Percentiles rank a stretch among this genome's conserved stretches.
These are phyloP conservation scores for Calocera viscosa DNA, from an alignment of 768 basidiomycete genomes.

Conservation along the genomic window DNA sequence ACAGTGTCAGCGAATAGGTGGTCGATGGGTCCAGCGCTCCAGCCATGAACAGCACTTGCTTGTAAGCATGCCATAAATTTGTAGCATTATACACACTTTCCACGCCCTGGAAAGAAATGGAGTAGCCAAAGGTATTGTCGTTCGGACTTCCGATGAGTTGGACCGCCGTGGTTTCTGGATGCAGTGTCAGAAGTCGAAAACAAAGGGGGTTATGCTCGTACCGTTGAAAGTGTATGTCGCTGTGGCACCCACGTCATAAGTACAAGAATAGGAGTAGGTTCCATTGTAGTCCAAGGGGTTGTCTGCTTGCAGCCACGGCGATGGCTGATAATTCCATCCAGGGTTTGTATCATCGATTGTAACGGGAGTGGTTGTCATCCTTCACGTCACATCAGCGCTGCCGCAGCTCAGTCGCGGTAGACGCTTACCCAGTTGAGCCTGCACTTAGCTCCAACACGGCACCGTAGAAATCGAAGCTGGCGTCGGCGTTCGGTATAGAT, in stretches of 20 bases:
- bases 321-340: background rate
- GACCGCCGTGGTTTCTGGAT: background rate
- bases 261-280: background rate
- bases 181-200: background rate
- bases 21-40: background rate
- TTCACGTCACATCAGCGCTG: too few species aligned
- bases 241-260: background rate
- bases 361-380: background rate
- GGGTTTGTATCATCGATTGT: background rate
- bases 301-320: background rate
- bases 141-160: background rate
- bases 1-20: background rate
- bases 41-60: background rate
- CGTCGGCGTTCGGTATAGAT: background rate
- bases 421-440: background rate
- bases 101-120: background rate
- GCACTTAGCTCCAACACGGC: background rate
- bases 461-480: background rate
- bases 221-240: background rate
- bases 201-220: background rate
- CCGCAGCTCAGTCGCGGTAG: background rate
- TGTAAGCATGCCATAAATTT: background rate
- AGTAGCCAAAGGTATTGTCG: background rate
- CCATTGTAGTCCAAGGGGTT: background rate
- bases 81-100: background rate